A percentile compares a stretch with the other conserved stretches of the same genome.
phyloP scores from a whole-genome alignment of 140 eudicot genomes.

The Senecio squalidus region DNA sequence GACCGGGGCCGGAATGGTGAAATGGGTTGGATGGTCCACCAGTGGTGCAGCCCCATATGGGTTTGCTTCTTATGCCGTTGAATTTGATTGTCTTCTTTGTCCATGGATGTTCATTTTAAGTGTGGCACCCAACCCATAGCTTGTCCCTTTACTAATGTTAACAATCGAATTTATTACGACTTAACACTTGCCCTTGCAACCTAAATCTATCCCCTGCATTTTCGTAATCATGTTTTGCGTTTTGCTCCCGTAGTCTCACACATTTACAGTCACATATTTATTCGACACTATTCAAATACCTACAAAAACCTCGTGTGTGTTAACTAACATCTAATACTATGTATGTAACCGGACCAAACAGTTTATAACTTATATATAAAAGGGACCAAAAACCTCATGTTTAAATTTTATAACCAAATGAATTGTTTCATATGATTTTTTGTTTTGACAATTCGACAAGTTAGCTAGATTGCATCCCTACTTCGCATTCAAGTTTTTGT shows the following conservation, averaged over 20 bases:
- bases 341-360: neutral
- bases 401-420: neutral
- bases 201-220: no score
- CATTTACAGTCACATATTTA: no score
- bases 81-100: conserved; percentile 18
- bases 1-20: neutral
- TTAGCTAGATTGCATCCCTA: no score
- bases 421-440: neutral
- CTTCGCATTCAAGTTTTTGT: no score
- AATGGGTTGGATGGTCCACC: conserved; percentile 16
- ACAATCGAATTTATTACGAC: no score
- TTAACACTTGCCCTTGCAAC: no score
- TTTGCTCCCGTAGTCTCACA: no score
- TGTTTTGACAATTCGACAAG: no score
- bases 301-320: no score
- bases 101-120: conserved; percentile 25
- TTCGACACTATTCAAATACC: no score
- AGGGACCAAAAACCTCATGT: neutral
- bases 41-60: conserved; percentile 29
- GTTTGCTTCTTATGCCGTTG: conserved; percentile 30
- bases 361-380: neutral
- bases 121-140: conserved; percentile 15
- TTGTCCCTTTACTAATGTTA: conserved; percentile 15
- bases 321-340: neutral
- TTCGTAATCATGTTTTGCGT: no score